Percentiles rank a stretch among this genome's conserved stretches.
phyloP scores from a whole-genome alignment of 805 yeast genomes.

The Metschnikowia cerradonensis region DNA sequence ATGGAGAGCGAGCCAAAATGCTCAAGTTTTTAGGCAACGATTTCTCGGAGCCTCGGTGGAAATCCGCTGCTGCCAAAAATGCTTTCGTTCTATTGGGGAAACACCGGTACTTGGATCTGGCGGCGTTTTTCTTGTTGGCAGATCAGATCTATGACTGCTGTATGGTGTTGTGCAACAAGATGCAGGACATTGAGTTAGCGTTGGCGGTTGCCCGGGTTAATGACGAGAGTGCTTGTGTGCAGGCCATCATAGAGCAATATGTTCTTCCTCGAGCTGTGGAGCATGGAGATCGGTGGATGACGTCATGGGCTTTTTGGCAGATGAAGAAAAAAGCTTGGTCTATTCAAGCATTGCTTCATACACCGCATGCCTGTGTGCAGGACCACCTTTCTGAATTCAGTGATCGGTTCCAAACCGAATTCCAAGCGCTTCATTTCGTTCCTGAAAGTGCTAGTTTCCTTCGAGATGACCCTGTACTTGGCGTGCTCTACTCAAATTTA shows the following conservation, averaged over 20 bases:
- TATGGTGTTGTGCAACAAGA: constrained; percentile 63
- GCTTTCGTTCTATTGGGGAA: constrained; percentile 88
- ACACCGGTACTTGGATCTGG: constrained; percentile 84
- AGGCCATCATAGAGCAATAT: constrained; percentile 43
- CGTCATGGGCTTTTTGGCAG: constrained; percentile 79
- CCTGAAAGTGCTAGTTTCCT: constrained; percentile 37
- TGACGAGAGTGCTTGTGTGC: constrained; percentile 32
- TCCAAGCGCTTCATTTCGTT: constrained; percentile 11
- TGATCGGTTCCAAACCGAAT: constrained; percentile 16
- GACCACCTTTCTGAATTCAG: constrained; percentile 22
- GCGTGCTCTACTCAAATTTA: constrained; percentile 59
- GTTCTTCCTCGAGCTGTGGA: constrained; percentile 55
- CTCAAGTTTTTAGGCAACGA: constrained; percentile 72
- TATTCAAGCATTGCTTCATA: constrained; percentile 59
- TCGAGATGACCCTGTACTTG: constrained; percentile 79
- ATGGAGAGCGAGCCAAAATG: constrained; percentile 82
- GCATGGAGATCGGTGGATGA: constrained; percentile 73
- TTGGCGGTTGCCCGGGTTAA: constrained; percentile 76
- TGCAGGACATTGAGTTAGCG: constrained; percentile 70
- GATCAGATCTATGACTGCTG: constrained; percentile 74
- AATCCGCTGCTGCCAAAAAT: constrained; percentile 83
- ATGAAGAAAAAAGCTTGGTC: constrained; percentile 40
- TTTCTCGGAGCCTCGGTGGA: constrained; percentile 74
- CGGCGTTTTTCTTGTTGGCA: constrained; percentile 80
- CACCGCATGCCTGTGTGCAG: constrained; percentile 39